These are phyloP conservation scores for Starmerella cellae DNA, from an alignment of 805 yeast species.

Conservation along the genomic window DNA sequence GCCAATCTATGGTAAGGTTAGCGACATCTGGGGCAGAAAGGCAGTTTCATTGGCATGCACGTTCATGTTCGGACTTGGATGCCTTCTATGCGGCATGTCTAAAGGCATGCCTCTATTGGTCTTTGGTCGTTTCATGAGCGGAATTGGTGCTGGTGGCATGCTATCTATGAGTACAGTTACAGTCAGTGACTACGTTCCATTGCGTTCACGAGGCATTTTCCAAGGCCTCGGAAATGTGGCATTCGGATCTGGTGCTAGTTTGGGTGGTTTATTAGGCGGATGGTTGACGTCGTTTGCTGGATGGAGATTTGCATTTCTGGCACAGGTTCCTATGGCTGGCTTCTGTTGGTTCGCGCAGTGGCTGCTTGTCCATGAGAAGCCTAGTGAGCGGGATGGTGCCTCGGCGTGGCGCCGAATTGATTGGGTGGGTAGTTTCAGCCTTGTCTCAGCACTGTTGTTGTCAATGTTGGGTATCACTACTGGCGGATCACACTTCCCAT, in stretches of 20 bases:
- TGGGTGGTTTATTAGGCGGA: constrained; percentile 53
- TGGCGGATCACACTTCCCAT: constrained; percentile 45
- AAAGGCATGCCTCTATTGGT: constrained; percentile 44
- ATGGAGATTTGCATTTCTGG: constrained; percentile 44
- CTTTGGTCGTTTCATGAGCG: constrained; percentile 66
- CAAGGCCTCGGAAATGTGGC: constrained; percentile 73
- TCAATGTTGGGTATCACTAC: constrained; percentile 53
- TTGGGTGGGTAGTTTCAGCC: constrained; percentile 46
- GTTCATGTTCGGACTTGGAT: constrained; percentile 35
- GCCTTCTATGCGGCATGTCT: constrained; percentile 41
- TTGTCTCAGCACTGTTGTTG: constrained; percentile 45
- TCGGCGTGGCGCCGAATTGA: constrained; percentile 48
- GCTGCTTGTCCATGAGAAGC: constrained; percentile 13
- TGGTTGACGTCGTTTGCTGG: constrained; percentile 39
- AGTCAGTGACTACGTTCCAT: constrained; percentile 61
- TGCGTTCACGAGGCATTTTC: constrained; percentile 63
- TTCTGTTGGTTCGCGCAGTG: constrained; percentile 18
- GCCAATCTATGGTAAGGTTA: constrained; percentile 56
- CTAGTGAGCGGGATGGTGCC: constrained; percentile 17
- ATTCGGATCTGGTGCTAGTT: constrained; percentile 62
- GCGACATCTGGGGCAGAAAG: constrained; percentile 41
- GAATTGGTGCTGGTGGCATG: constrained; percentile 87
- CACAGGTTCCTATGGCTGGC: constrained; percentile 33
- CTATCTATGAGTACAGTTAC: constrained; percentile 62
- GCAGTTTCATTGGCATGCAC: constrained; percentile 33